Percentiles rank a stretch among this genome's conserved stretches.
These are phyloP conservation scores for Calonectria pseudoreteaudii DNA, from an alignment of 2,329 filamentous ascomycete species.

Conservation along the genomic window DNA sequence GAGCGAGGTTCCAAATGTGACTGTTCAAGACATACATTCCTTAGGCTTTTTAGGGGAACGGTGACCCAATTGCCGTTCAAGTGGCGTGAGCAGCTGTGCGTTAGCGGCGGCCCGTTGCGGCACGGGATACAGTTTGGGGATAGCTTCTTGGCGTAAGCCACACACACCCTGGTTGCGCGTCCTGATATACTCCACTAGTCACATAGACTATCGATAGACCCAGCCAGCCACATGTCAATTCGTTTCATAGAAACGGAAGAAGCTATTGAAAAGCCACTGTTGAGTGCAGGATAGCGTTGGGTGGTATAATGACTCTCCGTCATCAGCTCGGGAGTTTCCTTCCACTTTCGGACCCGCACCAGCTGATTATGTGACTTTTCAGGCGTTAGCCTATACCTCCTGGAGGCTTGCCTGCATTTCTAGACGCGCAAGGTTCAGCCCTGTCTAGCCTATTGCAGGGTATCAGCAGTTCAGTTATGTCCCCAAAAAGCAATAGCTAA, in stretches of 20 bases:
- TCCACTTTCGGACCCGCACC: background rate
- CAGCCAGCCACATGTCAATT: background rate
- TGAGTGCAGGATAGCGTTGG: background rate
- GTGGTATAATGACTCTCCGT: background rate
- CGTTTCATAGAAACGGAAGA: background rate
- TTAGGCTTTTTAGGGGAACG: background rate
- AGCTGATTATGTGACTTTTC: background rate
- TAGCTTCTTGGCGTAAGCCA: background rate
- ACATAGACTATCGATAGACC: background rate
- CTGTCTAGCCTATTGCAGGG: background rate
- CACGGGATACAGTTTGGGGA: background rate
- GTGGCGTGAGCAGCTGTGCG: background rate
- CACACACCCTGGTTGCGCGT: background rate
- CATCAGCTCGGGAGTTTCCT: background rate
- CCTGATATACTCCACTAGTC: background rate
- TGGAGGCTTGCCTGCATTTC: background rate
- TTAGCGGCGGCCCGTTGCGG: background rate
- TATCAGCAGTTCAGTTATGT: background rate
- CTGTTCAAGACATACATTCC: background rate
- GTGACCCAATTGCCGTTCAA: background rate
- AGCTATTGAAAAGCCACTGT: background rate
- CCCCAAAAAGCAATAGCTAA: background rate
- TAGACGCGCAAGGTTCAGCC: background rate
- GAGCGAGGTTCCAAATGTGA: background rate
- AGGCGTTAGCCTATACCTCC: background rate